These are phyloP conservation scores for Cystobasidiaceae sp. DNA, from an alignment of 1,284 basidiomycete genomes.

Conservation along the genomic window DNA sequence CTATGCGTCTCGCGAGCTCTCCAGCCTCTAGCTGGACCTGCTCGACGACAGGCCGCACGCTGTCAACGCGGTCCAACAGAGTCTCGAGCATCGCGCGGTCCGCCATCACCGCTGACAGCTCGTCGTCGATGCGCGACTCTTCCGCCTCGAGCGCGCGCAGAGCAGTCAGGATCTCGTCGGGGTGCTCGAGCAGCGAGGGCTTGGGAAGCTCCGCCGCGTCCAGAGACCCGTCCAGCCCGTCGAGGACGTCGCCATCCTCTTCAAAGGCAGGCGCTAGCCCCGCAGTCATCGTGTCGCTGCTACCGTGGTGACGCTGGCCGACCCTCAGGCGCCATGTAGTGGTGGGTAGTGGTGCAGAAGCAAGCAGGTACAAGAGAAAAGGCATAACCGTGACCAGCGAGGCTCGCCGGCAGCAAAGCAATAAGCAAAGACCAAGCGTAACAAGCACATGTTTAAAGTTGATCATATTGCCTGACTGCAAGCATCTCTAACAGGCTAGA, in stretches of 20 bases:
- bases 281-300: neutral
- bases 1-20: slow-evolving; percentile 35
- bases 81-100: slow-evolving; percentile 22
- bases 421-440: no score
- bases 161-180: slow-evolving; percentile 10
- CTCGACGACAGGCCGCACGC: slow-evolving; percentile 36
- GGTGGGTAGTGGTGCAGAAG: no score
- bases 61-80: slow-evolving; percentile 37
- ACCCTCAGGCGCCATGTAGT: no score
- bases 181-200: slow-evolving; percentile 8
- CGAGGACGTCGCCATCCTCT: no score
- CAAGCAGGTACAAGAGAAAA: no score
- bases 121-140: slow-evolving; percentile 37
- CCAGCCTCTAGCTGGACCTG: slow-evolving; percentile 38
- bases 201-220: neutral
- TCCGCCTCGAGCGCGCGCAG: slow-evolving; percentile 52
- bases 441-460: no score
- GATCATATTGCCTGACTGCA: no score
- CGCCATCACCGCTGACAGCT: slow-evolving; percentile 34
- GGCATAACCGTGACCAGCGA: no score
- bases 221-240: no score
- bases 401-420: no score
- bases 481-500: no score
- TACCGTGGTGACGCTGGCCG: no score
- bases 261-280: slow-evolving; percentile 9